Evolutionary conservation across 345 rosid genomes (phyloP), one percentile per base, ranked within the genome.

Genomic region (Hypericum androsaemum): DNA sequence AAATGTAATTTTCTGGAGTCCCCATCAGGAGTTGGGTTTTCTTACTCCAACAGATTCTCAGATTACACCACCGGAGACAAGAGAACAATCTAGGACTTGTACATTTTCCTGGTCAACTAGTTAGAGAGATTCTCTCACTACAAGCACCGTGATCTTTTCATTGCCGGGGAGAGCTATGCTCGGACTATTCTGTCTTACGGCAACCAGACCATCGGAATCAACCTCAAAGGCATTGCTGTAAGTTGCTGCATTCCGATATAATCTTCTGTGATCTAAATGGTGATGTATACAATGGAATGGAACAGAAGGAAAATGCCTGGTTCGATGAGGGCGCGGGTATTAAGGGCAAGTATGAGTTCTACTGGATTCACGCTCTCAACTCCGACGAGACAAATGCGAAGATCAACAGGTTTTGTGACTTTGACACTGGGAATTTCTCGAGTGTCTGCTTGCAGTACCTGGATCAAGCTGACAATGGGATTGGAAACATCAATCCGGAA

Each of bases 251-350:
- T 28, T 22, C 52, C 28, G 12, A 39, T 10, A 9, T 14, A 12
- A 11, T 15, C 12, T 5, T 13, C 8, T 17, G 22, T 9, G 11
- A 37, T 44, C 0, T 12, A 3, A 6, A 50, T 7, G 37, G 7
- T 2, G 3, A 13, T 15, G 37, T 12, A 8, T 43, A 6, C 6
- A 39, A 14, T 37, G 12, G 46, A 39, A 39, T 4, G 6, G 11
- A 22, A 56, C 75, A 80, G 82, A 71, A 74, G n/a, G 82, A 80
- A 8, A 80, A 80, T 61, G 80, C 78, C 8, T 76, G 53, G 64
- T 46, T 77, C 22, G 80, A 80, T 43, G 63, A 55, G 3, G n/a
- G 0, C 7, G 52, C 56, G 3, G 32, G 52, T 11, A 6, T 0
- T 8, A 63, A 43, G 54, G 82, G 86, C 12, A 39, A 37, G 2